Percentiles rank a stretch among this genome's conserved stretches.
Evolutionary conservation across 1,284 basidiomycete species (phyloP).

Genomic region (Peniophora sp.): DNA sequence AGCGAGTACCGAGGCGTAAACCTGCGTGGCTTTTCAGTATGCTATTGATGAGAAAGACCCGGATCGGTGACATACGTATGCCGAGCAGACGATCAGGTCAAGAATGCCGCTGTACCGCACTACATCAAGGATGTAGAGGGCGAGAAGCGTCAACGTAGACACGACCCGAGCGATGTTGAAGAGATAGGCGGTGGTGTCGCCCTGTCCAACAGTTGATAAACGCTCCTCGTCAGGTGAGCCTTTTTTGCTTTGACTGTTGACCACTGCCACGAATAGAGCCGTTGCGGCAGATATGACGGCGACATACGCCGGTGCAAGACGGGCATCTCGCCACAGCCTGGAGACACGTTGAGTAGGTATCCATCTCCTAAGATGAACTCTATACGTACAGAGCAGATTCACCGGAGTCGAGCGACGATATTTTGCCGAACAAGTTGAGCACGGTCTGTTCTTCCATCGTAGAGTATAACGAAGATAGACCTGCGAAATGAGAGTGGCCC

Average conservation of each 20-base stretch:
- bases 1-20: slow-evolving; percentile 12
- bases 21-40: not conserved
- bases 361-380: too few species aligned
- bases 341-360: too few species aligned
- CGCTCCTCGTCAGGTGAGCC: too few species aligned
- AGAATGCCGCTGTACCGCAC: slow-evolving; percentile 5
- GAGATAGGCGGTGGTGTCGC: slow-evolving; percentile 18
- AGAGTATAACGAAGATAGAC: too few species aligned
- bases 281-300: too few species aligned
- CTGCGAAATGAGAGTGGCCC: too few species aligned
- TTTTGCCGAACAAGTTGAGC: too few species aligned
- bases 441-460: too few species aligned
- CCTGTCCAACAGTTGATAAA: slow-evolving; percentile 9
- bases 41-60: not conserved
- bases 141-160: slow-evolving; percentile 11
- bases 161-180: slow-evolving; percentile 17
- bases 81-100: slow-evolving; percentile 9
- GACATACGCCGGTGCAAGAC: not conserved
- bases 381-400: too few species aligned
- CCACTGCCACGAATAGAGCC: not conserved
- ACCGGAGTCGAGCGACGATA: too few species aligned
- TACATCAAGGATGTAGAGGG: slow-evolving; percentile 10
- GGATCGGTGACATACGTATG: slow-evolving; percentile 14
- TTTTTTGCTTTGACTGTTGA: too few species aligned
- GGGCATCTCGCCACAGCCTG: not conserved